Evolutionary conservation across 2,329 filamentous ascomycete genomes (phyloP), one percentile per base, ranked within the genome.

Genomic region (Ophiostoma sp.): DNA sequence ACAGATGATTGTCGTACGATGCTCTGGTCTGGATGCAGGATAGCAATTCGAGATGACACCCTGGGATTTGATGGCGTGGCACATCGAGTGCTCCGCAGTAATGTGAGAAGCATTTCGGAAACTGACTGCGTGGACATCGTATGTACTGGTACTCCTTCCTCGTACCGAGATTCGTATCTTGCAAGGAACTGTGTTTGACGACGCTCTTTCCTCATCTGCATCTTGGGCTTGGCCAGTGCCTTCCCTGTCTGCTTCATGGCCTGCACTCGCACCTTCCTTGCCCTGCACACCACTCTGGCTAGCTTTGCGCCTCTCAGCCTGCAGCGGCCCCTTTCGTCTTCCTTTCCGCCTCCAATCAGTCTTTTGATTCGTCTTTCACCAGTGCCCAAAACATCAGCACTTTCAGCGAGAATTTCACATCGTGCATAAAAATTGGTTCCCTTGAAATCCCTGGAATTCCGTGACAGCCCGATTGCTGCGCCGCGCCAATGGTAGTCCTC

Each of bases 331-430:
- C 7, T 42, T 17, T 25, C 9, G n/a, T 28, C 11, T 25, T 55
- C 50, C 12, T 25, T 15, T 28, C 25, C 50, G 50, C n/a, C 25
- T 15, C 50, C 25, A 48, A 48, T 48, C 42, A 48, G 42, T 17
- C 42, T 48, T 48, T 11, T 5, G 36, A 42, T 2, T 12, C 39
- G 2, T 3, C 33, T 12, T 42, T 42, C 39, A 19, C 15, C 33
- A 36, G 33, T 50, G 9, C 22, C 61, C 36, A 45, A 61, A 64
- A 28, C 36, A 45, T 25, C 61, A 45, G 61, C 61, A 66, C 61
- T 66, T 45, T 28, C 36, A 66, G 61, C 61, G 61, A 66, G 36
- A 42, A 42, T 42, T 64, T 66, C 33, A 25, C 59, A 15, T 42
- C 11, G 36, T 64, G 59, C 59, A 42, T 42, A 64, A 42, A 8